These are phyloP conservation scores for Microbotryum violaceum DNA, from an alignment of 1,284 basidiomycete genomes.

Conservation along the genomic window DNA sequence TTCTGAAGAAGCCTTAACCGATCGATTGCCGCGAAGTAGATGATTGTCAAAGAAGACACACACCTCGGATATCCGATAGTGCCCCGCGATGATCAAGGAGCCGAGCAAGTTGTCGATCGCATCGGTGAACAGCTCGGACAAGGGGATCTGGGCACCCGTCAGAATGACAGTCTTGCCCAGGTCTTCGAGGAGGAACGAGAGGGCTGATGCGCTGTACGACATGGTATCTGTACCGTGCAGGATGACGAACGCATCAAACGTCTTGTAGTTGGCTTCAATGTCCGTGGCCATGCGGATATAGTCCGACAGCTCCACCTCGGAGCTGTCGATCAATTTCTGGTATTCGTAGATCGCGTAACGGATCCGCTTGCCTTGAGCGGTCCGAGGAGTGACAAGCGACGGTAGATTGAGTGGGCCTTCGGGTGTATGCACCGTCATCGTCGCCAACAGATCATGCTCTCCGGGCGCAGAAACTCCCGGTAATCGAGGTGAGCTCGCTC, in stretches of 20 bases:
- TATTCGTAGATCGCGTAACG: conserved; percentile 60
- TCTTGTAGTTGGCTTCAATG: conserved; percentile 75
- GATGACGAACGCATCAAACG: conserved; percentile 82
- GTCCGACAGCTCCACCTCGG: conserved; percentile 51
- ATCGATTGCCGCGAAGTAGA: conserved; percentile 73
- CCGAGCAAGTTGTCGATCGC: conserved; percentile 83
- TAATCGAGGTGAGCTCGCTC: conserved; percentile 3
- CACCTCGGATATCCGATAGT: conserved; percentile 73
- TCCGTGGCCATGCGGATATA: conserved; percentile 84
- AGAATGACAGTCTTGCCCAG: conserved; percentile 63
- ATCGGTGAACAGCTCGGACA: conserved; percentile 50
- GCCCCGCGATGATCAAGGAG: conserved; percentile 76
- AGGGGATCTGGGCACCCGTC: conserved; percentile 85
- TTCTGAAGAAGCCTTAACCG: conserved; percentile 69
- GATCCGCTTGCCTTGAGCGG: conserved; percentile 64
- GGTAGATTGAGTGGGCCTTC: conserved; percentile 52
- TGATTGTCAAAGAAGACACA: conserved; percentile 77
- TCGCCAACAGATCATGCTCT: conserved; percentile 26
- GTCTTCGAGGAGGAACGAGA: conserved; percentile 83
- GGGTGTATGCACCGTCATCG: conserved; percentile 41
- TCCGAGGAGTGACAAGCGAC: conserved; percentile 69
- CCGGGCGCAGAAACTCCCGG: conserved; percentile 13
- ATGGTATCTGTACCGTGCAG: conserved; percentile 79
- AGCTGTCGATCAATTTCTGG: conserved; percentile 77
- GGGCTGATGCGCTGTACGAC: conserved; percentile 76